Evolutionary conservation across 495 filamentous ascomycete species (phyloP).

Genomic region (Niebla homalea): DNA sequence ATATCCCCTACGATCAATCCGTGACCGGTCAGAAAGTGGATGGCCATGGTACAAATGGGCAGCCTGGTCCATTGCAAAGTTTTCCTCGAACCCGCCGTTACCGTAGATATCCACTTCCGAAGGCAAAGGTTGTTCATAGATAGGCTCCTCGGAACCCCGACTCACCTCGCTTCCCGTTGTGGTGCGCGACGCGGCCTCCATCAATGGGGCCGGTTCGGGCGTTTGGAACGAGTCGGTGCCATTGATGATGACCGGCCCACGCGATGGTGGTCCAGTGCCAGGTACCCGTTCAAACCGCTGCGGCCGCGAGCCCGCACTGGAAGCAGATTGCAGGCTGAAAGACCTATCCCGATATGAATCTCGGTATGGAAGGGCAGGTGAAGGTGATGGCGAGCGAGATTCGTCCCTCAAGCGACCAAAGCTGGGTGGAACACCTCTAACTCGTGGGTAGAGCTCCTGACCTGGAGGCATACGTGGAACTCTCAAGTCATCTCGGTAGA

Average conservation of each 20-base stretch:
- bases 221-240: slow-evolving; percentile 23
- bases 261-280: slow-evolving; percentile 1
- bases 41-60: slow-evolving; percentile 9
- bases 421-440: slow-evolving; percentile 33
- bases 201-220: slow-evolving; percentile 9
- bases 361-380: slow-evolving; percentile 18
- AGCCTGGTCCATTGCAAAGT: slow-evolving; percentile 3
- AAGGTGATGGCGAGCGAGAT: slow-evolving; percentile 27
- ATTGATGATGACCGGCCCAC: slow-evolving; percentile 33
- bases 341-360: slow-evolving; percentile 11
- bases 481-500: slow-evolving; percentile 32
- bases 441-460: slow-evolving; percentile 34
- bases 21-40: slow-evolving; percentile 19
- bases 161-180: slow-evolving; percentile 13
- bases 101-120: slow-evolving; percentile 24
- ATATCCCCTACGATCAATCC: slow-evolving; percentile 15
- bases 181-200: slow-evolving; percentile 7
- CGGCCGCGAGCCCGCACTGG: slow-evolving; percentile 10
- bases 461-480: slow-evolving; percentile 33
- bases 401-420: slow-evolving; percentile 28
- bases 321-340: slow-evolving; percentile 19
- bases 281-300: slow-evolving; percentile 12
- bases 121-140: slow-evolving; percentile 21
- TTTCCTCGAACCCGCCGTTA: slow-evolving; percentile 11
- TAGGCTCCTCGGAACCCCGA: slow-evolving; percentile 14